A percentile compares a stretch with the other conserved stretches of the same genome.
These are phyloP conservation scores for Arbutus unedo DNA, from an alignment of 148 eudicot species.

Conservation along the genomic window DNA sequence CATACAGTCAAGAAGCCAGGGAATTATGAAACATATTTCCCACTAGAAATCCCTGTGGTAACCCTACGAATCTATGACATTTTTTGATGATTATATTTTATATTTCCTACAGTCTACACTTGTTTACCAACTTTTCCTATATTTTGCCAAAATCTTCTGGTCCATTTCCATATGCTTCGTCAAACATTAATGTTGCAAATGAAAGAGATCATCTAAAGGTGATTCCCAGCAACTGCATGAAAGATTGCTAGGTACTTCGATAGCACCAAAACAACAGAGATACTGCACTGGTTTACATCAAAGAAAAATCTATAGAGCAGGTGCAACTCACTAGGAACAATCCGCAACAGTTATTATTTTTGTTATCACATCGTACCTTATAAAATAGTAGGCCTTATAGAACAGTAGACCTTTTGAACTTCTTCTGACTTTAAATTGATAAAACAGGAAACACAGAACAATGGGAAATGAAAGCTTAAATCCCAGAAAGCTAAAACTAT, in stretches of 20 bases:
- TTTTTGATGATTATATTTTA: neutral
- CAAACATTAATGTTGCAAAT: neutral
- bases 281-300: neutral
- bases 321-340: neutral
- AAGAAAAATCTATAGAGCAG: neutral
- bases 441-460: neutral
- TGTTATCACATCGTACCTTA: neutral
- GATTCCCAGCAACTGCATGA: neutral
- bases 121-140: neutral
- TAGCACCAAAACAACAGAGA: neutral
- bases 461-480: neutral
- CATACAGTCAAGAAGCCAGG: neutral
- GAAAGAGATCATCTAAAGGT: constrained; percentile 4
- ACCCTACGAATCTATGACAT: neutral
- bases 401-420: neutral
- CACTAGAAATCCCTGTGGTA: neutral
- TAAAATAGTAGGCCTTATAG: neutral
- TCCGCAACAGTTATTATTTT: neutral
- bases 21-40: neutral
- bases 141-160: neutral
- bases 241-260: no score
- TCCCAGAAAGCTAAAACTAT: neutral
- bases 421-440: neutral
- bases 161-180: neutral
- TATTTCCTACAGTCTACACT: neutral